Base-by-base conservation (phyloP, 2,329 filamentous ascomycete species). In the Emergomyces pasteurianus region DNA sequence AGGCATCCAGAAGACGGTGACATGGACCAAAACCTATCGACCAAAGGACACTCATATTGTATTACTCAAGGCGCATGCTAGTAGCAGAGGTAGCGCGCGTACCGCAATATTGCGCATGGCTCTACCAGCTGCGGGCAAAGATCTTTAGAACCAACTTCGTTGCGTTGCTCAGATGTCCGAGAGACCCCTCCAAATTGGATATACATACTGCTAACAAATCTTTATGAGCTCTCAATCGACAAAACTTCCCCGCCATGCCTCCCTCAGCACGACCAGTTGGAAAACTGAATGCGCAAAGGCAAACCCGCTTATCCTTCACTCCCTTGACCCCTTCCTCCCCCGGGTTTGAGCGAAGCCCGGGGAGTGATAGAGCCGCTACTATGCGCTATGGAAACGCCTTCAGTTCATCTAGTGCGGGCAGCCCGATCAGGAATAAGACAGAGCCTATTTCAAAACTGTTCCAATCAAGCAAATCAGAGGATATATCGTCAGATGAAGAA, bases 251-350 rank as follows among this genome's bases (percentile, higher is more conserved):
- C 54, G n/a, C 6, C 54, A 59, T 59, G 57, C 43, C 49, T 50
- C 52, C 50, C 16, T 43, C 28, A 38, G 12, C n/a, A 6, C 42
- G 43, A 23, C 18, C 53, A 61, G 47, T 40, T n/a, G 56, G 49
- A 55, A 60, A 47, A 9, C n/a, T 9, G 36, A 8, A n/a, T 43
- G 50, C 16, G 12, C 63, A 65, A 57, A 57, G 62, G 65, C 77
- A 79, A 66, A 75, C 76, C 58, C 74, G 73, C 55, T 71, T 79
- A 46, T 65, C 73, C n/a, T 78, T 78, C 64, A 70, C 73, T 12
- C 67, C 76, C 26, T 60, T 72, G 16, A 62, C 69, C 38, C 68
- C 71, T 14, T 64, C 70, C 1, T 68, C 72, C 7, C 65, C 67
- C 7, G 67, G 63, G 21, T 65, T 53, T 54, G 63, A 66, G 18